Percentiles rank a stretch among this genome's conserved stretches.
Evolutionary conservation across 495 filamentous ascomycete species (phyloP).

Genomic region (Aspergillus nidulans): DNA sequence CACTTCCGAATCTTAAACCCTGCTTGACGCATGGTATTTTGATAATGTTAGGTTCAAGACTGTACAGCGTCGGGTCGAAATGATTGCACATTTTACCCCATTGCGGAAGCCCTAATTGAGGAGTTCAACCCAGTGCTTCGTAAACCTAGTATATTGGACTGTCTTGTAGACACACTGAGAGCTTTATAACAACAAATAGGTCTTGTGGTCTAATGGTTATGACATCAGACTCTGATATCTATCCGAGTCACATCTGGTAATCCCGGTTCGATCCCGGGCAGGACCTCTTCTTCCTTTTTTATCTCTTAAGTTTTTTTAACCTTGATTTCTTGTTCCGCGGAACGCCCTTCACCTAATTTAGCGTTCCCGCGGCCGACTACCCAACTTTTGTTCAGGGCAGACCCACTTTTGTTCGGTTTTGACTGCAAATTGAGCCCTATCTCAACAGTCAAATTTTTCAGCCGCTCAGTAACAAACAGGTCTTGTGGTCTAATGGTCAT

Average conservation of each 20-base stretch:
- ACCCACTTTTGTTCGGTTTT: not conserved
- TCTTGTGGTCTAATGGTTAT: conserved; percentile 10
- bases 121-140: no score
- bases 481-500: conserved; percentile 15
- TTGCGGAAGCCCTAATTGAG: no score
- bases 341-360: no score
- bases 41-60: no score
- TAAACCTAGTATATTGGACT: not conserved
- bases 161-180: no score
- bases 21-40: no score
- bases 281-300: conserved; percentile 6
- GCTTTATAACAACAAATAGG: conserved; percentile 22
- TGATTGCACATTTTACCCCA: no score
- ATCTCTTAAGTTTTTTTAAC: not conserved
- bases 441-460: not conserved
- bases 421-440: not conserved
- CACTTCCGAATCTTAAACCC: no score
- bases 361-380: not conserved
- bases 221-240: conserved; percentile 7
- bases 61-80: no score
- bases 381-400: not conserved
- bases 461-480: not conserved
- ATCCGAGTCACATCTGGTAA: conserved; percentile 10
- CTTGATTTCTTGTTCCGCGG: no score
- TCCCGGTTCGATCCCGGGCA: conserved; percentile 16